Evolutionary conservation across 345 rosid species (phyloP), one percentile per base, ranked within the genome.

Genomic region (Nephelium lappaceum): DNA sequence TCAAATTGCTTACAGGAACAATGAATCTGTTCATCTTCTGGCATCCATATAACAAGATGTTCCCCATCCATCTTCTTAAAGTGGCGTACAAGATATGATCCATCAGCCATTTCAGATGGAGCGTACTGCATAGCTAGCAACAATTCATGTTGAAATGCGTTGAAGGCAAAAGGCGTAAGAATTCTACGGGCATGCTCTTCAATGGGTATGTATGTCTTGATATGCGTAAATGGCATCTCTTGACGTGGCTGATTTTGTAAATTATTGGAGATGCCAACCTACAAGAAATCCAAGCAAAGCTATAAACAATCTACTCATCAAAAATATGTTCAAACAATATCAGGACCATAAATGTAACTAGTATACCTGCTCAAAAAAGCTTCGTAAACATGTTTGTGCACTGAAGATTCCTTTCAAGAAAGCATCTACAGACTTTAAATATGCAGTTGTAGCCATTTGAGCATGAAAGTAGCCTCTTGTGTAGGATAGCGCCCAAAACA

Each of bases 1-100:
- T 84, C 83, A 79, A 84, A 84, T 75, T 84, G 85, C 77, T 84
- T 84, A 61, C 87, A 84, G 6, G 85, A 84, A 58, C 87, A 84
- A 61, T 81, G 87, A 69, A 81, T 74, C 68, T 76, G 83, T 69
- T 84, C 87, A 11, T 81, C 81, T 73, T 84, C 87, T 36, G 83
- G 79, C 51, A 81, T 69, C 85, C 85, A 79, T 62, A 81, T 38
- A 74, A 80, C 82, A 78, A 76, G 84, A 42, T 53, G 47, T 61
- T 81, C 86, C 11, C 73, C 84, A 71, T 84, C 86, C 71, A 75
- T 63, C 82, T 81, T 84, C 77, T 80, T 78, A 76, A 78, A 84
- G 71, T 84, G 84, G 31, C 78, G 84, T 23, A 84, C 78, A 71
- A 84, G 70, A 78, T 75, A 84, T 71, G 86, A 81, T 45, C 86